Evolutionary conservation across 306 rosid species (phyloP).

Genomic region (peach (Prunus persica)): DNA sequence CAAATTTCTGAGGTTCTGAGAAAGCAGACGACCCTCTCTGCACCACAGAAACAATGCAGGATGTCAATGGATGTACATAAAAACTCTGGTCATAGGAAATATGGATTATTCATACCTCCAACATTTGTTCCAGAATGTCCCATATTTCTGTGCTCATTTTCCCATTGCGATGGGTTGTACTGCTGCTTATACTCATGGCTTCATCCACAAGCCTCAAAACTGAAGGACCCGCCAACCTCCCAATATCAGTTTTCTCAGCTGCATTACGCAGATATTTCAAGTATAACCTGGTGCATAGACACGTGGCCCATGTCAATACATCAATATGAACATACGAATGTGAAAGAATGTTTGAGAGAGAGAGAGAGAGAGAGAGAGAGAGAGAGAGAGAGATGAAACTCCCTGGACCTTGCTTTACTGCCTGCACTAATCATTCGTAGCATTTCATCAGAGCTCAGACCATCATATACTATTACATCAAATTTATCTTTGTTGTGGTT

Average conservation of each 20-base stretch:
- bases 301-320: slow-evolving; percentile 13
- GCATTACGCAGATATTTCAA: slow-evolving; percentile 67
- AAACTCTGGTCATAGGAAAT: slow-evolving; percentile 9
- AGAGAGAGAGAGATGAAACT: not conserved
- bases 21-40: slow-evolving; percentile 81
- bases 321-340: slow-evolving; percentile 1
- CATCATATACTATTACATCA: slow-evolving; percentile 81
- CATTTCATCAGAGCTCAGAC: slow-evolving; percentile 77
- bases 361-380: not conserved
- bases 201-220: slow-evolving; percentile 86
- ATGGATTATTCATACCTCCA: slow-evolving; percentile 55
- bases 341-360: slow-evolving; percentile 10
- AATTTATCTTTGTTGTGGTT: slow-evolving; percentile 45
- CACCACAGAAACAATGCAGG: slow-evolving; percentile 26
- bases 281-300: slow-evolving; percentile 57
- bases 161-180: slow-evolving; percentile 47
- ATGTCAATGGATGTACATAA: slow-evolving; percentile 17
- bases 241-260: slow-evolving; percentile 91
- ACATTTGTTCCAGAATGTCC: slow-evolving; percentile 68
- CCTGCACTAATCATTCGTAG: slow-evolving; percentile 69
- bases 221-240: slow-evolving; percentile 92
- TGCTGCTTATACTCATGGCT: slow-evolving; percentile 57
- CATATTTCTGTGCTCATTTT: slow-evolving; percentile 70
- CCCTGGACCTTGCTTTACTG: slow-evolving; percentile 77
- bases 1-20: slow-evolving; percentile 62